Conservation (phyloP, 2,329 filamentous ascomycete genomes). For the Ophiostoma pallidulum region DNA sequence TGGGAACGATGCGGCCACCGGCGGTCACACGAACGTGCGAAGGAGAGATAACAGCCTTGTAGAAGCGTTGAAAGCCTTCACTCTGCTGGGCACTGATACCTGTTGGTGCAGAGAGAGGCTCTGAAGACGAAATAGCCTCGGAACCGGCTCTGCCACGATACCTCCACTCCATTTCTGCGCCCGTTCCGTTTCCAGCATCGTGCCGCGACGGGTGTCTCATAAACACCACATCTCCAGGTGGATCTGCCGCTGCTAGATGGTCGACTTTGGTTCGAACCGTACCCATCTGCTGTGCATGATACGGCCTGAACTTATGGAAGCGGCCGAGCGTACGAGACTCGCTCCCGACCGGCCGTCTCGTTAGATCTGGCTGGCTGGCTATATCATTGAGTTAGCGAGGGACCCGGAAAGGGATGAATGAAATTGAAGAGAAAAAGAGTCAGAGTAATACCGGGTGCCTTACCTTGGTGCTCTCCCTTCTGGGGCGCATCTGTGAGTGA, state of each 20-base stretch:
- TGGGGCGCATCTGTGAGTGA: constrained; percentile 7
- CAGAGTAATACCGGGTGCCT: no score
- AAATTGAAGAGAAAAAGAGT: background rate
- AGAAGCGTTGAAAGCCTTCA: constrained; percentile 59
- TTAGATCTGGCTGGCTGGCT: background rate
- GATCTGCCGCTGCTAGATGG: constrained; percentile 23
- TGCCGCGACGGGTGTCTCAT: constrained; percentile 19
- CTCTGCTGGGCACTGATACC: constrained; percentile 45
- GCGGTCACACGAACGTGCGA: constrained; percentile 59
- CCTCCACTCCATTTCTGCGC: constrained; percentile 18
- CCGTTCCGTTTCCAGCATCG: constrained; percentile 12
- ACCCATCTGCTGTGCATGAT: background rate
- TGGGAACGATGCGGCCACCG: constrained; percentile 57
- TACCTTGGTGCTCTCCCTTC: constrained; percentile 13
- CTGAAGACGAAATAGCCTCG: constrained; percentile 36
- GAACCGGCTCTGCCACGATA: constrained; percentile 35
- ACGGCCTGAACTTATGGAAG: constrained; percentile 10
- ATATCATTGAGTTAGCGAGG: background rate
- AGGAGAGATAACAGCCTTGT: constrained; percentile 58
- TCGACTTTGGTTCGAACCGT: constrained; percentile 21
- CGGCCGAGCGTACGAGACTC: constrained; percentile 12
- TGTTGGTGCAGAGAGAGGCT: constrained; percentile 44
- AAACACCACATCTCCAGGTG: constrained; percentile 24
- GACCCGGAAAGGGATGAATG: no score
- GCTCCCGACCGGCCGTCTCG: background rate